Evolutionary conservation across 139 green algal genomes (phyloP), one percentile per base, ranked within the genome.

Genomic region (Tetradesmus obliquus): DNA sequence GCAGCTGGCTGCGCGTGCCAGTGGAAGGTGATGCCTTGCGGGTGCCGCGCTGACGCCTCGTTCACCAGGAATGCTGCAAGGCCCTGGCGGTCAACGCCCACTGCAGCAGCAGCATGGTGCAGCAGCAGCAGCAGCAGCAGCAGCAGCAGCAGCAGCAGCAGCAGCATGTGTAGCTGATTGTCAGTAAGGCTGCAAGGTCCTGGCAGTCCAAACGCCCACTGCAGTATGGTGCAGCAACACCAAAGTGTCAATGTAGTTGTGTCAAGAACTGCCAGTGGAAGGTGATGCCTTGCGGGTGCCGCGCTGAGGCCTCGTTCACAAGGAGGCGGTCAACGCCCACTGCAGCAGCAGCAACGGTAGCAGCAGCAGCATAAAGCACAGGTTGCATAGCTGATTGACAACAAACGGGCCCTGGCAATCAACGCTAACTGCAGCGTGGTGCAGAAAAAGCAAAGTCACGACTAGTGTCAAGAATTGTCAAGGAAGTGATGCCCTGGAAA

Each of bases 181-280:
- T n/a, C n/a, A n/a, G n/a, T n/a, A n/a, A n/a, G n/a, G 60, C 80
- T 0, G 89, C 15, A 5, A 92, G 89, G 3, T 51, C 69, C 53
- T 87, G 79, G 4, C 89, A 62, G 81, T 92, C 89, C n/a, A n/a
- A 82, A 92, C 89, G 71, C 89, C 89, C 17, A 92, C 89, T 92
- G 81, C 72, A 76, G 32, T 3, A 91, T 8, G 45, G 53, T 74
- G 5, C 72, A 9, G 55, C 32, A 45, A 45, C 32, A 45, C 0
- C 32, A 45, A 45, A 45, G 32, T 45, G 32, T 45, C 32, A 45
- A 45, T 45, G 32, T 45, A 45, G 32, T 45, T 45, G 32, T 45
- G 0, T 45, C 32, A 45, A 45, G 79, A 91, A 91, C 3, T 92
- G 19, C 58, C 62, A 92, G 81, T 92, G 89, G 66, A 89, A 92